Conservation (phyloP, 176 grass and related monocot species). For the Pontederia paniculata region DNA sequence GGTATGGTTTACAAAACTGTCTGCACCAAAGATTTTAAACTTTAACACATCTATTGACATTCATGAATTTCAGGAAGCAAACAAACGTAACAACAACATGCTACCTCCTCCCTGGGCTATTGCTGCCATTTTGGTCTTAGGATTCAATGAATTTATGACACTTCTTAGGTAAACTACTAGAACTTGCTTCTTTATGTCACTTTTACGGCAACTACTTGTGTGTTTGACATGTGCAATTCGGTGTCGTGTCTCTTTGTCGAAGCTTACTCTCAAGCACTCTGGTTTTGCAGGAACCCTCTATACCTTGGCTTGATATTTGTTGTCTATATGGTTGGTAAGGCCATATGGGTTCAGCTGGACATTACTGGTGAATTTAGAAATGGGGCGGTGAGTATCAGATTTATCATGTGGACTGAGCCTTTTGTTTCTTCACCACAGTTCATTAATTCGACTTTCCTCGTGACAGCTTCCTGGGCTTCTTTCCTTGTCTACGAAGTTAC, state of each 20-base stretch:
- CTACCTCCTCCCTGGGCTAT: conserved; percentile 96
- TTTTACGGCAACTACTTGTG: conserved; percentile 1
- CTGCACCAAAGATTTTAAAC: neutral
- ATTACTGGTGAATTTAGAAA: conserved; percentile 66
- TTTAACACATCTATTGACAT: conserved; percentile 1
- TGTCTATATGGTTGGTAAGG: conserved; percentile 71
- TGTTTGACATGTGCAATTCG: neutral
- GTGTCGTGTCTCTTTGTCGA: conserved; percentile 18
- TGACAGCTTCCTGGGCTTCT: conserved; percentile 70
- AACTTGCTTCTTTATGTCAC: conserved; percentile 2
- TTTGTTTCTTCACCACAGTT: conserved; percentile 1
- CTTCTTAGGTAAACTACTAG: conserved; percentile 57
- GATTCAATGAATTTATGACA: conserved; percentile 98
- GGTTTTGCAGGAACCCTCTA: conserved; percentile 57
- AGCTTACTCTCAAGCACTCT: neutral
- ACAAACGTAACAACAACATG: conserved; percentile 96
- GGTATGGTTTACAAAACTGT: neutral
- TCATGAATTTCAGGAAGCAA: conserved; percentile 61
- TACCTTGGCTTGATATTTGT: conserved; percentile 76
- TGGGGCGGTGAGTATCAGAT: conserved; percentile 61
- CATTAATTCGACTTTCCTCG: conserved; percentile 1
- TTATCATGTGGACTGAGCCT: conserved; percentile 4
- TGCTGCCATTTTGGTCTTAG: conserved; percentile 73
- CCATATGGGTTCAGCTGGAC: conserved; percentile 87
- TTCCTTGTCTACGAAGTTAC: conserved; percentile 87